These are phyloP conservation scores for Monosporozyma aerobia DNA, from an alignment of 805 yeast species.

Conservation along the genomic window DNA sequence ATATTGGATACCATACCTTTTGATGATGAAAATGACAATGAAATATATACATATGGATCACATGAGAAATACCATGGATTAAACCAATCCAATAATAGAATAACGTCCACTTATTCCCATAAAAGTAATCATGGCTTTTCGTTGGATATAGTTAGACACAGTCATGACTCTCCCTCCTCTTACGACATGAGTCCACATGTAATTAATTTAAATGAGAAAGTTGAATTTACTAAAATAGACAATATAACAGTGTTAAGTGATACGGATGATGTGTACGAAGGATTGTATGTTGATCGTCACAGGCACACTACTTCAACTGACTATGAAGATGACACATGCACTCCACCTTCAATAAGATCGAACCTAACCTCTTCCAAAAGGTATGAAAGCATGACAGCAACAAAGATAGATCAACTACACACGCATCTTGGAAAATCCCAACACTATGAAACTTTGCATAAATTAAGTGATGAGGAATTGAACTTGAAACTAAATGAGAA, in stretches of 20 bases:
- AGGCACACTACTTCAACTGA: neutral
- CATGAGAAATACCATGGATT: neutral
- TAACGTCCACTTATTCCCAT: neutral
- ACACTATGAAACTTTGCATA: conserved; percentile 1
- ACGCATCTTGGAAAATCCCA: neutral
- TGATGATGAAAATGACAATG: neutral
- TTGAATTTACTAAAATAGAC: conserved; percentile 5
- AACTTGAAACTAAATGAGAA: conserved; percentile 21
- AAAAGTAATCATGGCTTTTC: conserved; percentile 14
- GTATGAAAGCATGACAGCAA: neutral
- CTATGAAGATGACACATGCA: neutral
- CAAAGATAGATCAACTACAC: neutral
- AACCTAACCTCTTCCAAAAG: neutral
- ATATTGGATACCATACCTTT: neutral
- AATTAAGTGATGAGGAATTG: conserved; percentile 22
- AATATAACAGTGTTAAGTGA: neutral
- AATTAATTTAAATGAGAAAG: conserved; percentile 2
- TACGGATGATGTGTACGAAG: neutral
- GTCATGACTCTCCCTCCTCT: neutral
- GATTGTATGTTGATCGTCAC: neutral
- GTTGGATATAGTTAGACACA: conserved; percentile 13
- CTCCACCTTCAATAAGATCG: neutral
- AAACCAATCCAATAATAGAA: neutral
- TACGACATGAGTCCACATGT: neutral
- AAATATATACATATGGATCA: neutral